Evolutionary conservation across 345 rosid genomes (phyloP).

Genomic region (Lenwebbia sp.): DNA sequence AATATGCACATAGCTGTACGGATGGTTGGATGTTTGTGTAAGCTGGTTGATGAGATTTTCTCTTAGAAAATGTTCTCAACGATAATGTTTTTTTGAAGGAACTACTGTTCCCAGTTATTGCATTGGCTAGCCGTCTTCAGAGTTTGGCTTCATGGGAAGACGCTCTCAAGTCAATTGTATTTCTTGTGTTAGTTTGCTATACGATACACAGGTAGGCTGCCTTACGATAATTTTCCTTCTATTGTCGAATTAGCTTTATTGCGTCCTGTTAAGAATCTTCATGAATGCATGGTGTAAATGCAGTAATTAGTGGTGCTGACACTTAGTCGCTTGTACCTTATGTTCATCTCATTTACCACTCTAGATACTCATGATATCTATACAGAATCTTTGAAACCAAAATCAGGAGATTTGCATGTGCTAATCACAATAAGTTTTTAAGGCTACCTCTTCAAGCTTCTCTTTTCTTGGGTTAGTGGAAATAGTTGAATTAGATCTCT

Average conservation of each 20-base stretch:
- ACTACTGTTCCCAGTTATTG: constrained; percentile 55
- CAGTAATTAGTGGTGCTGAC: neutral
- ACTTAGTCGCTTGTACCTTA: neutral
- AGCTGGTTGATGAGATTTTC: neutral
- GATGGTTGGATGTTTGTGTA: neutral
- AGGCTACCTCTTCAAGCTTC: neutral
- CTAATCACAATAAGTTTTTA: neutral
- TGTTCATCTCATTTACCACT: neutral
- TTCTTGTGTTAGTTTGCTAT: constrained; percentile 33
- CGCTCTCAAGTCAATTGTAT: constrained; percentile 49
- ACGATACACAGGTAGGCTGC: constrained; percentile 32
- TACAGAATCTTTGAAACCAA: neutral
- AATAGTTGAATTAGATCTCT: neutral
- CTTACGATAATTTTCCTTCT: neutral
- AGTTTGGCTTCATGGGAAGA: constrained; percentile 64
- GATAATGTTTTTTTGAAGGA: constrained; percentile 35
- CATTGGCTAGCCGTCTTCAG: constrained; percentile 30
- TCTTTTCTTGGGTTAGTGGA: neutral
- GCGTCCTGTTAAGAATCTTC: neutral
- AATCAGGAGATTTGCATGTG: neutral
- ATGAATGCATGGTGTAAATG: neutral
- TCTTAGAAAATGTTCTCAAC: neutral
- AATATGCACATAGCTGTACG: neutral
- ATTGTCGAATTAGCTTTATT: neutral
- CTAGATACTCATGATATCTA: neutral